phyloP scores from a whole-genome alignment of 768 basidiomycete species.

The Termitomyces titanicus region DNA sequence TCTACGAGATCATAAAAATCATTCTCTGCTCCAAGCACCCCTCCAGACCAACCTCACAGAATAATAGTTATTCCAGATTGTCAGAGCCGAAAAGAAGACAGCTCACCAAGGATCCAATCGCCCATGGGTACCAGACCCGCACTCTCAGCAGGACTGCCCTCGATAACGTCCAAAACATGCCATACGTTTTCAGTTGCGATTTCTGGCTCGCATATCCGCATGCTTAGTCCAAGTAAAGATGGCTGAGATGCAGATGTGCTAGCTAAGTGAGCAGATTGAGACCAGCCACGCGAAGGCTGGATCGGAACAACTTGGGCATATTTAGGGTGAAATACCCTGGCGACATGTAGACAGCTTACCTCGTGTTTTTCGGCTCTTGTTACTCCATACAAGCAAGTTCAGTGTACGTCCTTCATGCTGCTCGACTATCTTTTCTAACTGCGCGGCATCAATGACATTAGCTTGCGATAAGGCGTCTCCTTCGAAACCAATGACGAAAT shows the following conservation, averaged over 20 bases:
- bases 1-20: slow-evolving; percentile 98
- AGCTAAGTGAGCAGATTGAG: slow-evolving; percentile 37
- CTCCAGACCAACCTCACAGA: slow-evolving; percentile 90
- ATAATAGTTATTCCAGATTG: slow-evolving; percentile 19
- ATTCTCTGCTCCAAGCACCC: slow-evolving; percentile 83
- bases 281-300: slow-evolving; percentile 84
- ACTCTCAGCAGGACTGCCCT: slow-evolving; percentile 94
- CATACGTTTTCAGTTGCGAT: slow-evolving; percentile 90
- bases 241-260: slow-evolving; percentile 54
- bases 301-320: slow-evolving; percentile 69
- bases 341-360: slow-evolving; percentile 37
- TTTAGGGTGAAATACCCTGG: slow-evolving; percentile 1
- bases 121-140: slow-evolving; percentile 94
- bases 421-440: slow-evolving; percentile 80
- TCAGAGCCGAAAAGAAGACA: background rate
- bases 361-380: slow-evolving; percentile 69
- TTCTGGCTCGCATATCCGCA: slow-evolving; percentile 91
- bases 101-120: slow-evolving; percentile 44
- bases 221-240: slow-evolving; percentile 89
- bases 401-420: slow-evolving; percentile 68
- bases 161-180: slow-evolving; percentile 96
- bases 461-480: slow-evolving; percentile 54
- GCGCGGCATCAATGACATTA: slow-evolving; percentile 60
- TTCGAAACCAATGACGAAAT: slow-evolving; percentile 92
- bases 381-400: slow-evolving; percentile 79